Conservation (phyloP, 306 rosid genomes). For the Pterocarpus santalinus region DNA sequence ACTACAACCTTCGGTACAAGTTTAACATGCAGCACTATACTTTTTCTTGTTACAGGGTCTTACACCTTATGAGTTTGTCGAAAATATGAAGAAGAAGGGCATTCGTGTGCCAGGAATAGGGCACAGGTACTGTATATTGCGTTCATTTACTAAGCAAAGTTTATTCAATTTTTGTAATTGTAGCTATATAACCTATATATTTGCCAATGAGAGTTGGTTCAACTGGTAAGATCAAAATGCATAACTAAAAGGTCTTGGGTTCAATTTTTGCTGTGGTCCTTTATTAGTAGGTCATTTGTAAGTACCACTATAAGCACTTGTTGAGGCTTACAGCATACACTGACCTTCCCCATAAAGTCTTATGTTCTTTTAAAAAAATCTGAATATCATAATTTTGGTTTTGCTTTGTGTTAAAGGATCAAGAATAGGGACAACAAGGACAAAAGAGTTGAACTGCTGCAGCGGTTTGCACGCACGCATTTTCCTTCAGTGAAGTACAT, state of each 20-base stretch:
- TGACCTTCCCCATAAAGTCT: not conserved
- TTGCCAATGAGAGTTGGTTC: not conserved
- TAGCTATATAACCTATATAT: slow-evolving; percentile 30
- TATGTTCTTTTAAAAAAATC: not conserved
- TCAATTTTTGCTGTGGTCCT: not conserved
- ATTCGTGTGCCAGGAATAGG: slow-evolving; percentile 99
- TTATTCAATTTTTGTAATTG: slow-evolving; percentile 31
- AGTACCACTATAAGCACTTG: not conserved
- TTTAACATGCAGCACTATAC: slow-evolving; percentile 36
- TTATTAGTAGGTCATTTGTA: not conserved
- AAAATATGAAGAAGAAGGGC: slow-evolving; percentile 97
- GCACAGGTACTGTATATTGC: slow-evolving; percentile 70
- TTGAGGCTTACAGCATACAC: not conserved
- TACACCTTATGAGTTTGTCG: slow-evolving; percentile 94
- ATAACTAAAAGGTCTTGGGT: slow-evolving; percentile 1
- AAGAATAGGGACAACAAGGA: slow-evolving; percentile 98
- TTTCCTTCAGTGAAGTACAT: slow-evolving; percentile 97
- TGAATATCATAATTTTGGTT: slow-evolving; percentile 41
- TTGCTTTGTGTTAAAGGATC: slow-evolving; percentile 71
- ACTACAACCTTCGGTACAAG: not conserved
- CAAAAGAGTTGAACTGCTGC: slow-evolving; percentile 97
- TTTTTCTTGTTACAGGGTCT: slow-evolving; percentile 74
- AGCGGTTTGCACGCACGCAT: slow-evolving; percentile 84
- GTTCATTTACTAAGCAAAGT: slow-evolving; percentile 26
- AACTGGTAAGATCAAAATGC: not conserved